Conservation (phyloP, 768 basidiomycete genomes). For the Austroboletus festivus region DNA sequence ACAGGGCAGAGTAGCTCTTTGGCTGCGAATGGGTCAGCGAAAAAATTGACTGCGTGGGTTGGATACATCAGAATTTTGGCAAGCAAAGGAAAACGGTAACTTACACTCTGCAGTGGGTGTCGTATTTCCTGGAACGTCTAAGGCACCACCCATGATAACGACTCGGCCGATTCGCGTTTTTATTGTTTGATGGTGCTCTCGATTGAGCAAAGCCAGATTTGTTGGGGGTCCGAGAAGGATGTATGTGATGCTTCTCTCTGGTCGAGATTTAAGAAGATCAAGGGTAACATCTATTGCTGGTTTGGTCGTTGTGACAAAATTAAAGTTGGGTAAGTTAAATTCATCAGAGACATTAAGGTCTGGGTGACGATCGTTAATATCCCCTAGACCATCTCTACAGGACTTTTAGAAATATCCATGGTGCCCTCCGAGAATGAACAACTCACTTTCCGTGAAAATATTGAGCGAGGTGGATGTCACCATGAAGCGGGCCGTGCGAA, state of each 20-base stretch:
- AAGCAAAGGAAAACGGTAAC: slow-evolving; percentile 16
- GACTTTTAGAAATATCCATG: neutral
- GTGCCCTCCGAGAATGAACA: neutral
- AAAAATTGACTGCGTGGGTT: slow-evolving; percentile 91
- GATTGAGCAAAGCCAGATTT: slow-evolving; percentile 69
- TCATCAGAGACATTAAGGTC: slow-evolving; percentile 44
- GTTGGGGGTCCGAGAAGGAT: slow-evolving; percentile 77
- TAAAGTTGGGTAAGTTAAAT: slow-evolving; percentile 32
- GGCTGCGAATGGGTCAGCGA: slow-evolving; percentile 84
- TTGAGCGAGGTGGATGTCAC: slow-evolving; percentile 68
- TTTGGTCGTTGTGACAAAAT: slow-evolving; percentile 44
- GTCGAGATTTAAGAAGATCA: slow-evolving; percentile 49
- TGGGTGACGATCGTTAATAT: slow-evolving; percentile 60
- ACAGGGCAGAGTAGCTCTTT: slow-evolving; percentile 56
- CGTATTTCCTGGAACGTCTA: slow-evolving; percentile 90
- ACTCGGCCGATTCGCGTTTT: slow-evolving; percentile 64
- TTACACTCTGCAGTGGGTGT: slow-evolving; percentile 80
- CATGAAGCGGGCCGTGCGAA: slow-evolving; percentile 61
- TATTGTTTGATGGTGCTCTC: slow-evolving; percentile 50
- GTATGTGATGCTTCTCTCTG: slow-evolving; percentile 60
- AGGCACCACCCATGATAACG: slow-evolving; percentile 88
- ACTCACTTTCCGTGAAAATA: slow-evolving; percentile 81
- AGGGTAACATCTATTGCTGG: slow-evolving; percentile 54
- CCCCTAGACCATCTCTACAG: slow-evolving; percentile 65
- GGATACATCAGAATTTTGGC: neutral